Base-by-base conservation (phyloP, 768 basidiomycete species). In the Termitomyces sp. region DNA sequence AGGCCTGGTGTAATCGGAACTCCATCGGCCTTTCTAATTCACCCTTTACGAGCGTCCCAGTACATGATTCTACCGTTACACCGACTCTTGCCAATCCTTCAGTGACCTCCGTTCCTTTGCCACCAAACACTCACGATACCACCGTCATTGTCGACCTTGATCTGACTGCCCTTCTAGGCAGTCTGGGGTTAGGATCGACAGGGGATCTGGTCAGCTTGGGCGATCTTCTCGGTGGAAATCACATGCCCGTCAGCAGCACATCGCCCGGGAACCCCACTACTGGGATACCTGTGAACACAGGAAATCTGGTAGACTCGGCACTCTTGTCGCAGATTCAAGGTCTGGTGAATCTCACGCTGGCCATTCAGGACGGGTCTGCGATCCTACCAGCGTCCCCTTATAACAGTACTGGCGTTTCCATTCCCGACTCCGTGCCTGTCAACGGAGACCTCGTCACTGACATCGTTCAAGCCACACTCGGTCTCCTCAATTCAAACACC, bases 71-170 rank as follows among this genome's bases (percentile, higher is more conserved):
- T 30, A 56, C 51, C 14, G 26, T 28, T 0, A 40, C 35, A 28
- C 28, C 49, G n/a, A 43, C 41, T 21, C 19, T 24, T 37, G 45
- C 52, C 47, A n/a, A 14, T 22, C 49, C 54, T 22, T 14, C 57
- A 5, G 38, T 37, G 5, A 41, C 47, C 7, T 44, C 37, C n/a
- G 21, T 19, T 24, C 54, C 54, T 4, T 41, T 43, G 19, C 32
- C 40, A 2, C 40, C 50, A 17, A 55, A 56, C 38, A 34, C 43
- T 2, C 30, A 40, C 5, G 57, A 65, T 45, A 48, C 54, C 30
- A 66, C 66, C 19, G 58, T 67, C 43, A 53, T 68, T 24, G 46
- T 69, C 17, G 62, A 62, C 24, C 54, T 68, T 15, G 62, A 67
- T 28, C 53, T 69, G 21, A 63, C 66, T 45, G 26, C 51, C 10